Base-by-base conservation (phyloP, 495 filamentous ascomycete genomes). In the Penicillium verhagenii region DNA sequence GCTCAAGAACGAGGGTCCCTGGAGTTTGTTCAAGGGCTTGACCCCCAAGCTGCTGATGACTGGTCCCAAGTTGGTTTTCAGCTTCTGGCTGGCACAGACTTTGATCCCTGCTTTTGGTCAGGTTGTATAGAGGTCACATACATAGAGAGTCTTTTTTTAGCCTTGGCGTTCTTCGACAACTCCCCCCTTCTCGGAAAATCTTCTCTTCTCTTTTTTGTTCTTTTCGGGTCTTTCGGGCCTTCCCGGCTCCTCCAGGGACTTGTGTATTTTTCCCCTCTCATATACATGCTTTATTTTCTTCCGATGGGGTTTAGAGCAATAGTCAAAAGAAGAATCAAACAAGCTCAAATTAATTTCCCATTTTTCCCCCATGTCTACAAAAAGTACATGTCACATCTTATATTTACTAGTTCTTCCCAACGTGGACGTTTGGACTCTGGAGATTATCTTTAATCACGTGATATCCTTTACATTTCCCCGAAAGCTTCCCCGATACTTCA, bases 31-130 rank as follows among this genome's bases (percentile, higher is more conserved):
- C 83, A 99, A 99, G 82, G 94, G 94, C 14, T 72, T 99, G 51
- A 89, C 89, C 40, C 94, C 94, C 47, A 99, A 99, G 84, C 82
- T 98, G 58, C 79, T 98, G 64, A 97, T 97, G 92, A 98, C 94
- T 19, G 94, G 94, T 26, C 94, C 94, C 56, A 98, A 98, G 82
- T 79, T 98, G 47, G 92, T 97, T 52, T 98, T 98, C 82, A 96
- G 92, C 60, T 99, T 99, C 84, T 99, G 94, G 94, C 82, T 99
- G 61, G 94, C 92, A 53, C 92, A 96, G 79, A 96, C 91, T 39
- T 75, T 96, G 60, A 96, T 96, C 68, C 85, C 85, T 54, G 80
- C 83, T 16, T 88, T 87, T 65, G 75, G 77, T 56, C 81, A 83
- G 70, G 70, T 85, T 57, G 71, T 86, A 67, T 86, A 75, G 60